phyloP scores from a whole-genome alignment of 768 basidiomycete species.

The Hydnum rufescens region DNA sequence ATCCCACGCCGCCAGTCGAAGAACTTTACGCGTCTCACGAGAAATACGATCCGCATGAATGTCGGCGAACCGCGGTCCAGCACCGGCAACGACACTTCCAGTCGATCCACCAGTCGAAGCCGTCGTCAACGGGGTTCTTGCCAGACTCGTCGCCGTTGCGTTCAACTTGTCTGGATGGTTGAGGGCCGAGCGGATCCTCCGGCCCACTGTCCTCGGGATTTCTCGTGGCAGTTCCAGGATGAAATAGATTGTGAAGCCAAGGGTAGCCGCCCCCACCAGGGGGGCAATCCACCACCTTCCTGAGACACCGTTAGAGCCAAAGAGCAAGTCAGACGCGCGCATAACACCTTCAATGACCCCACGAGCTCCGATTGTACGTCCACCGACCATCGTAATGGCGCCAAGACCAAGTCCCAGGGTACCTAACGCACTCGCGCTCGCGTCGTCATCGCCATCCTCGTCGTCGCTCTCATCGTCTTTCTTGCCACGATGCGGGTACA shows the following conservation, averaged over 20 bases:
- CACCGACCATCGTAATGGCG: slow-evolving; percentile 76
- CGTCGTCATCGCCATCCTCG: slow-evolving; percentile 20
- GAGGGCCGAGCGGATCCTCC: slow-evolving; percentile 54
- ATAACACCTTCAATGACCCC: slow-evolving; percentile 60
- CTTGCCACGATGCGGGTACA: slow-evolving; percentile 24
- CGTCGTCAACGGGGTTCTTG: neutral
- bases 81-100: slow-evolving; percentile 22
- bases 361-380: slow-evolving; percentile 57
- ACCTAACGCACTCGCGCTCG: slow-evolving; percentile 43
- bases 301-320: slow-evolving; percentile 45
- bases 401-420: slow-evolving; percentile 62
- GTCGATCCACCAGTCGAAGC: neutral
- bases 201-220: slow-evolving; percentile 77
- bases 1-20: slow-evolving; percentile 82
- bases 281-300: slow-evolving; percentile 79
- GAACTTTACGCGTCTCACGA: slow-evolving; percentile 81
- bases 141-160: no score
- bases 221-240: slow-evolving; percentile 73
- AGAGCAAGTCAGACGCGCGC: slow-evolving; percentile 45
- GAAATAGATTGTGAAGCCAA: slow-evolving; percentile 62
- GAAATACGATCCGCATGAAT: slow-evolving; percentile 49
- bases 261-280: slow-evolving; percentile 50
- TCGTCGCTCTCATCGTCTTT: slow-evolving; percentile 6
- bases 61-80: slow-evolving; percentile 36
- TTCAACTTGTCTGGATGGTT: no score